Conservation (phyloP, 2,329 filamentous ascomycete genomes). For the Arachnopeziza araneosa region DNA sequence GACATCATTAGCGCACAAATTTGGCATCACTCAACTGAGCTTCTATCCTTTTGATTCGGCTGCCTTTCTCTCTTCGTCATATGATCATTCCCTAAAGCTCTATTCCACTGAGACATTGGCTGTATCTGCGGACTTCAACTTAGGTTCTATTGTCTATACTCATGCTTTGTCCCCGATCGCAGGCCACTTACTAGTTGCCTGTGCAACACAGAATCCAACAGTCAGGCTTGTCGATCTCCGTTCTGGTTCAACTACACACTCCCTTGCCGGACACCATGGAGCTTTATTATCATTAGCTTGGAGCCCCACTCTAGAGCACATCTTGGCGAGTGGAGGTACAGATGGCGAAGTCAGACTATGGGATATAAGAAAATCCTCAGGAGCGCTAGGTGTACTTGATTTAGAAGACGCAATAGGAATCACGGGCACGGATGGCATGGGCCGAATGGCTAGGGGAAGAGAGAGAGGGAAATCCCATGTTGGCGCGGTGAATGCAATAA, state of each 20-base stretch:
- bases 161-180: constrained; percentile 73
- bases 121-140: constrained; percentile 60
- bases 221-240: constrained; percentile 83
- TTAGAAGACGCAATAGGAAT: constrained; percentile 77
- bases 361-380: constrained; percentile 77
- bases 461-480: constrained; percentile 62
- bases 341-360: constrained; percentile 82
- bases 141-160: constrained; percentile 65
- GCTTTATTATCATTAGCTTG: constrained; percentile 67
- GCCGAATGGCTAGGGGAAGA: constrained; percentile 35
- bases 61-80: constrained; percentile 72
- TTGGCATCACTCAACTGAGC: constrained; percentile 68
- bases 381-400: constrained; percentile 71
- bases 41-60: constrained; percentile 76
- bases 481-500: constrained; percentile 76
- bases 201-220: constrained; percentile 78
- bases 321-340: constrained; percentile 77
- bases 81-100: constrained; percentile 70
- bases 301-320: constrained; percentile 74
- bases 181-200: constrained; percentile 73
- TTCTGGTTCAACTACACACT: constrained; percentile 70
- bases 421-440: constrained; percentile 35
- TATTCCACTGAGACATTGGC: constrained; percentile 61
- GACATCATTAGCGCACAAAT: constrained; percentile 46
- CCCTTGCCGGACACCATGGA: constrained; percentile 61